phyloP scores from a whole-genome alignment of 2,329 filamentous ascomycete species.

The Capronia americana region DNA sequence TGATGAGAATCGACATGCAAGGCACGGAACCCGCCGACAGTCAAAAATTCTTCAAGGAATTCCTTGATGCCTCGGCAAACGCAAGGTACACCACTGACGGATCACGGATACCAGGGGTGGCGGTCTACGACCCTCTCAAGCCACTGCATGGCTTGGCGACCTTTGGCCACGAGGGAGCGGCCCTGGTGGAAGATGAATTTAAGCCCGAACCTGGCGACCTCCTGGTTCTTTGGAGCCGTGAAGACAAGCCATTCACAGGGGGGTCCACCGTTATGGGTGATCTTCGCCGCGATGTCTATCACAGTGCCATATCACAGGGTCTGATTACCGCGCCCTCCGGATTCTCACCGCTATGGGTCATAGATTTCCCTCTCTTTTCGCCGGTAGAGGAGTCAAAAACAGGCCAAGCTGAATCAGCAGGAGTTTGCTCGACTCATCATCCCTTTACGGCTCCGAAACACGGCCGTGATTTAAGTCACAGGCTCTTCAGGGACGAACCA shows the following conservation, averaged over 20 bases:
- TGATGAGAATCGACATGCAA: slow-evolving; percentile 65
- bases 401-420: slow-evolving; percentile 80
- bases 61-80: slow-evolving; percentile 71
- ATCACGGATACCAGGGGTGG: slow-evolving; percentile 79
- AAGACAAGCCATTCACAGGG: slow-evolving; percentile 68
- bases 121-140: slow-evolving; percentile 74
- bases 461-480: slow-evolving; percentile 71
- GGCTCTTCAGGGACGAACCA: slow-evolving; percentile 69
- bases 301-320: slow-evolving; percentile 68
- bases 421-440: slow-evolving; percentile 88
- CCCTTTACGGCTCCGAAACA: slow-evolving; percentile 90
- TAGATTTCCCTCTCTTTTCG: slow-evolving; percentile 90
- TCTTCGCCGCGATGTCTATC: slow-evolving; percentile 73
- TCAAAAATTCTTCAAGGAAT: slow-evolving; percentile 67
- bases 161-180: slow-evolving; percentile 74
- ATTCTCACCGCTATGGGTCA: slow-evolving; percentile 82
- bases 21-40: slow-evolving; percentile 58
- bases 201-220: slow-evolving; percentile 74
- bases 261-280: slow-evolving; percentile 73
- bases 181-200: slow-evolving; percentile 61
- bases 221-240: slow-evolving; percentile 78
- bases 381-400: slow-evolving; percentile 69
- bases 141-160: slow-evolving; percentile 79
- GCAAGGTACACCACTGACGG: slow-evolving; percentile 69
- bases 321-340: slow-evolving; percentile 59